Conservation (phyloP, 805 yeast genomes). For the Wickerhamomyces chambardii region DNA sequence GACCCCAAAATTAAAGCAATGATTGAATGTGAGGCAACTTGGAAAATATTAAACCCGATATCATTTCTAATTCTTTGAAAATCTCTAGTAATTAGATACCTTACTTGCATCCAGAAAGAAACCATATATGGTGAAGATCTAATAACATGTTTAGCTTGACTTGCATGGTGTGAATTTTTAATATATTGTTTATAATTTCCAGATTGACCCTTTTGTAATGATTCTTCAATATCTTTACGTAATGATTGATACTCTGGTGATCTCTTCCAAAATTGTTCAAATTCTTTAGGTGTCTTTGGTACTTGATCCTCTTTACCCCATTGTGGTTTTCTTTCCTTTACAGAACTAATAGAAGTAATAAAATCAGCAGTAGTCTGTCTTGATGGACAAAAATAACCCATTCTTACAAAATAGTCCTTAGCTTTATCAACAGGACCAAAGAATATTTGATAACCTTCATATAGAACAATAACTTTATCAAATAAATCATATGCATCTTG, state of each 20-base stretch:
- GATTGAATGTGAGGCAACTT: conserved; percentile 31
- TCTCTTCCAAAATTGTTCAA: conserved; percentile 34
- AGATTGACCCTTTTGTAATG: background rate
- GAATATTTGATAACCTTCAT: conserved; percentile 44
- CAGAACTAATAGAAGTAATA: conserved; percentile 42
- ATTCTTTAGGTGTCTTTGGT: conserved; percentile 41
- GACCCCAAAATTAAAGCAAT: conserved; percentile 52
- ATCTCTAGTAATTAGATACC: conserved; percentile 35
- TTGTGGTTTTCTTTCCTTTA: conserved; percentile 33
- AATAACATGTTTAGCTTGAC: conserved; percentile 38
- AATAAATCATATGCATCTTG: conserved; percentile 41
- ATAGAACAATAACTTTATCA: conserved; percentile 38
- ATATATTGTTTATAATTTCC: conserved; percentile 5
- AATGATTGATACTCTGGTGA: conserved; percentile 30
- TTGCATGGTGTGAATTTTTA: conserved; percentile 38
- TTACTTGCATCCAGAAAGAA: conserved; percentile 42
- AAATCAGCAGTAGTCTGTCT: conserved; percentile 51
- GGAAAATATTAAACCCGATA: conserved; percentile 33
- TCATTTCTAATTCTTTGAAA: conserved; percentile 40
- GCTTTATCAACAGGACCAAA: conserved; percentile 35
- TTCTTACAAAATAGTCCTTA: conserved; percentile 32
- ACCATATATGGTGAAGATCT: conserved; percentile 44
- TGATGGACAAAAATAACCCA: conserved; percentile 45
- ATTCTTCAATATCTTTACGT: conserved; percentile 32
- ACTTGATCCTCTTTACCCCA: conserved; percentile 34